Percentiles rank a stretch among this genome's conserved stretches.
Evolutionary conservation across 2,329 filamentous ascomycete species (phyloP).

Genomic region (Neodidymelliopsis sp.): DNA sequence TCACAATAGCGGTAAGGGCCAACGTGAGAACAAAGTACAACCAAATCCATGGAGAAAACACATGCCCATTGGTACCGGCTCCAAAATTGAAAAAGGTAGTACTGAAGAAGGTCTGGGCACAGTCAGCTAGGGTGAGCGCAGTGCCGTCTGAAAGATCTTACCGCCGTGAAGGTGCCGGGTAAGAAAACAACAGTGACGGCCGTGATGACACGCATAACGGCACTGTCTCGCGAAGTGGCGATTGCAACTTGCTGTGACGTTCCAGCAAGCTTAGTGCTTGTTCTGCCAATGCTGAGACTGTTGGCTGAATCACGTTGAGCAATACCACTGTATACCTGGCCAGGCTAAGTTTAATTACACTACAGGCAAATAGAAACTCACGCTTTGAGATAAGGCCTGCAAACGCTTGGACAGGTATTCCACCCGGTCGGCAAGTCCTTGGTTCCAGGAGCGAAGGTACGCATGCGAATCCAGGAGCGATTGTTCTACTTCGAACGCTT

Average conservation of each 20-base stretch:
- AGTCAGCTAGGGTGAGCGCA: too few relatives aligned
- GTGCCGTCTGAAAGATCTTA: not conserved
- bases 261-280: conserved; percentile 16
- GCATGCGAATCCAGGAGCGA: too few relatives aligned
- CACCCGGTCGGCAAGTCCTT: not conserved
- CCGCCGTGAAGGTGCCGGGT: not conserved
- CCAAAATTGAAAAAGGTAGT: not conserved
- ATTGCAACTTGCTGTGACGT: not conserved
- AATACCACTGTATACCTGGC: conserved; percentile 30
- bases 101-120: not conserved
- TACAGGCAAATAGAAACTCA: too few relatives aligned
- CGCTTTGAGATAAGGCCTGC: too few relatives aligned
- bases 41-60: not conserved
- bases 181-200: not conserved
- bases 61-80: not conserved
- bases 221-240: not conserved
- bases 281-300: conserved; percentile 15
- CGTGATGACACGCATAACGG: not conserved
- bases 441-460: not conserved
- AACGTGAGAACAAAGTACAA: not conserved
- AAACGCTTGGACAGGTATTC: conserved; percentile 26
- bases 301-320: conserved; percentile 29
- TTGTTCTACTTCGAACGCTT: too few relatives aligned
- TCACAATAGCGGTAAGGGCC: not conserved
- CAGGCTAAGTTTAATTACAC: too few relatives aligned